Evolutionary conservation across 345 rosid genomes (phyloP).

Genomic region (Balakata baccata): DNA sequence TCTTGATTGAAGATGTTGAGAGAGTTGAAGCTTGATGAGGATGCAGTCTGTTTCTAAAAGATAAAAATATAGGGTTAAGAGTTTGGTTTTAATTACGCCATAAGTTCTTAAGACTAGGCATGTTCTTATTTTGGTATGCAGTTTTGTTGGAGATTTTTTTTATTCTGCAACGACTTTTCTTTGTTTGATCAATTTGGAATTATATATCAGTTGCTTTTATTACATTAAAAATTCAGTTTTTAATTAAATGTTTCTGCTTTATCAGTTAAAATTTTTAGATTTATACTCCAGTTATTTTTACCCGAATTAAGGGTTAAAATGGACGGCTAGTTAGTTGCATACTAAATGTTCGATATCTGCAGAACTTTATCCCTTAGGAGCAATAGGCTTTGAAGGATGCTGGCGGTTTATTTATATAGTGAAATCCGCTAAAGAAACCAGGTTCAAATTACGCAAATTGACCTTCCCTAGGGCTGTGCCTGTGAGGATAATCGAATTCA

Average conservation of each 20-base stretch:
- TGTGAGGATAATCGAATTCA: too few relatives aligned
- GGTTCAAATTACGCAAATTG: too few relatives aligned
- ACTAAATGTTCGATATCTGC: too few relatives aligned
- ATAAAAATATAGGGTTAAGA: background rate
- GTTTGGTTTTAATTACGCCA: background rate
- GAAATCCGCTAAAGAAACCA: too few relatives aligned
- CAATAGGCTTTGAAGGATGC: too few relatives aligned
- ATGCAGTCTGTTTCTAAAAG: background rate
- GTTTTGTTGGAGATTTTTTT: background rate
- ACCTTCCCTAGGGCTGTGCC: too few relatives aligned
- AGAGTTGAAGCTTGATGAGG: constrained; percentile 26
- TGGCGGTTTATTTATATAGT: too few relatives aligned
- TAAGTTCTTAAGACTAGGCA: constrained; percentile 6
- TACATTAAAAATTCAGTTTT: background rate
- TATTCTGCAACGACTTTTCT: background rate
- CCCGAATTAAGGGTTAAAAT: too few relatives aligned
- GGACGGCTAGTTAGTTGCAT: too few relatives aligned
- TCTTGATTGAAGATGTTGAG: constrained; percentile 29
- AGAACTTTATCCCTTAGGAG: too few relatives aligned
- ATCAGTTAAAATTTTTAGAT: background rate
- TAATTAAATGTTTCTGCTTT: background rate
- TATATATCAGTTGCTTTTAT: background rate
- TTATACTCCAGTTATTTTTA: too few relatives aligned
- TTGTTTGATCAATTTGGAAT: background rate
- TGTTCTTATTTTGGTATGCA: background rate